These are phyloP conservation scores for Epichloe sylvatica DNA, from an alignment of 2,329 filamentous ascomycete genomes.

Conservation along the genomic window DNA sequence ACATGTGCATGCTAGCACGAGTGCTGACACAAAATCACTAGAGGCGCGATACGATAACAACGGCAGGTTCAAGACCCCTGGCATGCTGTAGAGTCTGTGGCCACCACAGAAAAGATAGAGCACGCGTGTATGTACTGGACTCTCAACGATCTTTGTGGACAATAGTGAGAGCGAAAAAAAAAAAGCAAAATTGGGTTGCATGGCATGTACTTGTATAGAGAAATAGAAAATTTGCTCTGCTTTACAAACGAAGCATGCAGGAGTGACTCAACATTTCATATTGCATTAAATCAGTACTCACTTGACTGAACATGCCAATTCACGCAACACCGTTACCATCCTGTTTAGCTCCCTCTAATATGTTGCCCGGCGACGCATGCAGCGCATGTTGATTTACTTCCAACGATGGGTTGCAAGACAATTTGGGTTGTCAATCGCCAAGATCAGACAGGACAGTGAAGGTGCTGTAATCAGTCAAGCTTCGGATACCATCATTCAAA, in stretches of 20 bases:
- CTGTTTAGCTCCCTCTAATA: too few relatives aligned
- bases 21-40: conserved; percentile 9
- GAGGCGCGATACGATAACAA: conserved; percentile 34
- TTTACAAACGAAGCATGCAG: not conserved
- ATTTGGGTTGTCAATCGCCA: too few relatives aligned
- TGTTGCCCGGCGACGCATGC: too few relatives aligned
- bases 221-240: not conserved
- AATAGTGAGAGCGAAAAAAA: not conserved
- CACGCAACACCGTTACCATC: too few relatives aligned
- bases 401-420: too few relatives aligned
- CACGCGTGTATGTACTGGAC: not conserved
- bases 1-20: not conserved
- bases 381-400: too few relatives aligned
- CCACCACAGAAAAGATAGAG: not conserved
- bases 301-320: too few relatives aligned
- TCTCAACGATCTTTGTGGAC: not conserved
- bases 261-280: too few relatives aligned
- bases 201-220: not conserved
- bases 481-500: too few relatives aligned
- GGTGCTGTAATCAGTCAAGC: too few relatives aligned
- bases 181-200: not conserved
- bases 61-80: conserved; percentile 28
- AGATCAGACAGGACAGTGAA: too few relatives aligned
- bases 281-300: too few relatives aligned
- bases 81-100: conserved; percentile 7